Base-by-base conservation (phyloP, 2,329 filamentous ascomycete species). In the Claviceps paspali region DNA sequence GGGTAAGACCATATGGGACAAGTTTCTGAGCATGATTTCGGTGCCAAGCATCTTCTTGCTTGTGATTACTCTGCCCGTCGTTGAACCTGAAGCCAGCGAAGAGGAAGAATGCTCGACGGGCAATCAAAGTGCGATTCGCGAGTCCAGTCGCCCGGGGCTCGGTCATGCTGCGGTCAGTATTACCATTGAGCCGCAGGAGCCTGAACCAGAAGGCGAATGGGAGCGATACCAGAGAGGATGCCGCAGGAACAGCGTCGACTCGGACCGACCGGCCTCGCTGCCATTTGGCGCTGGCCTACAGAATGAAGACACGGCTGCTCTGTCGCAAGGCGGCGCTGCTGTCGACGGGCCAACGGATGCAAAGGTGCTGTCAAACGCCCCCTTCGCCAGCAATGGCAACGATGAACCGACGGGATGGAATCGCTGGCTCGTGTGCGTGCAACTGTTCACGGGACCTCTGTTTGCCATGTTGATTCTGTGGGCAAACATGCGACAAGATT, bases 31-130 rank as follows among this genome's bases (percentile, higher is more conserved):
- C 29, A 49, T 91, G 9, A 68, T 92, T 27, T 87, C 87, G 6
- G 79, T 85, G n/a, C 83, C 87, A 1, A 92, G 82, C 48, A 85
- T 98, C 27, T 83, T 98, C 43, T 61, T 96, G 2, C 67, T 98
- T 4, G 88, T 88, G 1, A 76, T 91, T 33, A 98, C 91, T 0
- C 59, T 98, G 4, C 91, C 92, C 0, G 86, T 98, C 1, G 83
- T 94, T 5, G 88, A 96, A 49, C 72, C 73, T 1, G 70, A 73
- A 29, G 67, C 73, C 15, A 65, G 69, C 6, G 70, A 30, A 18
- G 29, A 18, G 12, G 70, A 75, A 6, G 48, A 75, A 8, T 47
- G 36, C 17, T 52, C 49, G 5, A n/a, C 47, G 6, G 42, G 48
- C 4, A 51, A 50, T 33, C n/a, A 23, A 5, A 48, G 41, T 8